Conservation (phyloP, 1,284 basidiomycete genomes). For the Termitomyces sp. region DNA sequence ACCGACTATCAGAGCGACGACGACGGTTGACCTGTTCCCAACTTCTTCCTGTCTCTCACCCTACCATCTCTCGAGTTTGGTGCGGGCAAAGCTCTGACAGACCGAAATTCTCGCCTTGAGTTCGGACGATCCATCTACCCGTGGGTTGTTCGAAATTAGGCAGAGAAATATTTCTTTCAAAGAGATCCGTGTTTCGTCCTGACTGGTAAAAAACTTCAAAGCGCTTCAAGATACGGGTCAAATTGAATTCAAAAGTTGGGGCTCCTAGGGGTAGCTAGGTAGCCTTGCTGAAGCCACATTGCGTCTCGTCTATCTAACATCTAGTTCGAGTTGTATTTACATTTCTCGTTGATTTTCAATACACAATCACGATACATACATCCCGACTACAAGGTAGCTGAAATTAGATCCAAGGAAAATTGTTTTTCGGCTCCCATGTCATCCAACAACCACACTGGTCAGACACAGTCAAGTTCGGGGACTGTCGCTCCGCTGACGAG, state of each 20-base stretch:
- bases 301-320: not conserved
- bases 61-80: constrained; percentile 28
- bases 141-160: constrained; percentile 76
- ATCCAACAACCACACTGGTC: constrained; percentile 9
- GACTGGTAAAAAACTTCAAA: too few relatives aligned
- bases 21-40: constrained; percentile 52
- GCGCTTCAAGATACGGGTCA: not conserved
- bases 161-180: constrained; percentile 53
- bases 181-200: not conserved
- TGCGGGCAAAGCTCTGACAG: constrained; percentile 55
- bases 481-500: constrained; percentile 32
- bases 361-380: too few relatives aligned
- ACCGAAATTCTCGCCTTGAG: constrained; percentile 72
- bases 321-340: too few relatives aligned
- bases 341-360: too few relatives aligned
- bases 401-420: constrained; percentile 12
- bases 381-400: not conserved
- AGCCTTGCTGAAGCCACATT: constrained; percentile 6
- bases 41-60: constrained; percentile 72
- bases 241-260: not conserved
- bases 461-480: constrained; percentile 13
- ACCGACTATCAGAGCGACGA: constrained; percentile 62
- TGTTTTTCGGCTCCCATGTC: constrained; percentile 11
- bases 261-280: too few relatives aligned
- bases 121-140: constrained; percentile 53